A percentile compares a stretch with the other conserved stretches of the same genome.
phyloP scores from a whole-genome alignment of 225 moss, liverwort and hornwort genomes.

The Sphagnum contortum region DNA sequence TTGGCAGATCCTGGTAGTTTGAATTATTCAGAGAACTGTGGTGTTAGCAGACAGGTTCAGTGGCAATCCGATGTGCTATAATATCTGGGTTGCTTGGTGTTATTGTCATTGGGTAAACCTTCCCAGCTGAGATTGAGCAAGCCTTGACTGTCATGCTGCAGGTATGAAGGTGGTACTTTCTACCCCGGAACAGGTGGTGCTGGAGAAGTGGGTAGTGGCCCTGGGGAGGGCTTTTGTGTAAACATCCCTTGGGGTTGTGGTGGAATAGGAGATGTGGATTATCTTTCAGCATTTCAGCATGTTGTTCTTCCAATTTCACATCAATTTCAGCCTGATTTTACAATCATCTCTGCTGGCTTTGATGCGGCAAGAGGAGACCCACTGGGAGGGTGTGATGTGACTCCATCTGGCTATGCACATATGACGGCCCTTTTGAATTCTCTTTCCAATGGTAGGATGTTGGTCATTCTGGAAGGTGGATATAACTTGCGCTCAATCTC shows the following conservation, averaged over 20 bases:
- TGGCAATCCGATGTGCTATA: too few species aligned
- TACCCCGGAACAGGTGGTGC: conserved; percentile 90
- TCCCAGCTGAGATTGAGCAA: too few species aligned
- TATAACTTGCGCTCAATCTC: conserved; percentile 97
- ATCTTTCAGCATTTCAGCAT: conserved; percentile 76
- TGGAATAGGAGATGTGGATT: conserved; percentile 81
- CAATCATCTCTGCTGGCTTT: conserved; percentile 91
- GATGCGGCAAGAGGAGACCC: conserved; percentile 97
- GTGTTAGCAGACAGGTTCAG: too few species aligned
- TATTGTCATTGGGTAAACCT: too few species aligned
- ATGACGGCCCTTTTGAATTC: conserved; percentile 75
- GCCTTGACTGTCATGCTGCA: conserved; percentile 17
- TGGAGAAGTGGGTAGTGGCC: conserved; percentile 65
- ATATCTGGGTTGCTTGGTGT: too few species aligned
- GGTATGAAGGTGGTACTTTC: conserved; percentile 72
- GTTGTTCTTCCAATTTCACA: conserved; percentile 85
- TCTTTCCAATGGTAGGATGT: conserved; percentile 58
- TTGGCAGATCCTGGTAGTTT: too few species aligned
- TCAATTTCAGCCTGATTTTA: conserved; percentile 69
- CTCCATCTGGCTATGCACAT: conserved; percentile 75
- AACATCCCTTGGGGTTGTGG: conserved; percentile 87
- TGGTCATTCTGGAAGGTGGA: conserved; percentile 90
- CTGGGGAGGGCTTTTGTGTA: conserved; percentile 74
- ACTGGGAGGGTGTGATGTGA: conserved; percentile 84
- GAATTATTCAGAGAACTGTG: too few species aligned